Evolutionary conservation across 2,329 filamentous ascomycete genomes (phyloP), one percentile per base, ranked within the genome.

Genomic region (Endothia cerciana): DNA sequence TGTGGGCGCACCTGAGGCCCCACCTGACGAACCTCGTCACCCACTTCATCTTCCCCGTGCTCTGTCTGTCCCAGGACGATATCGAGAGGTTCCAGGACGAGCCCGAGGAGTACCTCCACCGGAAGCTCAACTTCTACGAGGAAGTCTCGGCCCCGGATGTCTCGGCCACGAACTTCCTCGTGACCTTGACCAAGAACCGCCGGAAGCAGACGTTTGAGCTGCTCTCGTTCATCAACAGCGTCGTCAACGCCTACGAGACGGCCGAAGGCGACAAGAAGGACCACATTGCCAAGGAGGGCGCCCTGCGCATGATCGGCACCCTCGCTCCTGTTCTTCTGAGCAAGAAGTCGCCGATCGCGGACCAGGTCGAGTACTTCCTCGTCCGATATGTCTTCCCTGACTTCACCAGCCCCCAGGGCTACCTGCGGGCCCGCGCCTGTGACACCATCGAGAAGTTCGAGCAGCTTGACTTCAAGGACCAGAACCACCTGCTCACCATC

Each of bases 401-500:
- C 74, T 99, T 99, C 83, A 89, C 92, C 72, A 98, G 93, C 79
- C 85, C 88, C 17, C 92, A 97, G 75, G 95, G 94, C 43, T 98
- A 94, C 81, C 87, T 99, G 59, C 91, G 95, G 65, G 95, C 95
- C 41, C 90, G 95, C 70, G 95, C 95, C 70, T 99, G 95, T 79
- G 94, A 99, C 76, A 97, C 94, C 0, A 88, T 99, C 67, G 95
- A 98, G 82, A 98, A 98, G 80, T 99, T 98, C 71, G 94, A 98
- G 80, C 90, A 94, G 77, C 88, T 98, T 69, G 91, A 99, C 77
- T 99, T 98, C 86, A 93, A 97, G 82, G 94, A 99, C 74, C 88
- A 91, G 64, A 94, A 94, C 82, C 98, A 99, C 79, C 88, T 99
- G 47, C 90, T 97, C 74, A 89, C 93, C 74, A 97, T 99, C 74